Base-by-base conservation (phyloP, 768 basidiomycete species). In the Mycena sanguinolenta region DNA sequence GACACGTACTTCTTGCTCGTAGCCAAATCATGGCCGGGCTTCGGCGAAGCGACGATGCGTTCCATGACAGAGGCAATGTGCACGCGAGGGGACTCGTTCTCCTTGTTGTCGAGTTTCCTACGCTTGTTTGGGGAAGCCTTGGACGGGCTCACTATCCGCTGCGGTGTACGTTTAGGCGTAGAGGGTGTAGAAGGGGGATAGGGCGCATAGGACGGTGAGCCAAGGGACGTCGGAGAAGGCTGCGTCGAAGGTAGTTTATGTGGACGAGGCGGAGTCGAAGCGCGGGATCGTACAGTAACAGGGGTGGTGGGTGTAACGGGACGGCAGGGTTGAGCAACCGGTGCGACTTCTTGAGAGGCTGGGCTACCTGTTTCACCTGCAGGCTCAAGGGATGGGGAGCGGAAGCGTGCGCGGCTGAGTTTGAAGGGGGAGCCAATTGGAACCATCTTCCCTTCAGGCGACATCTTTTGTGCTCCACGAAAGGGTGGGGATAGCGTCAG, bases 11-110 rank as follows among this genome's bases (percentile, higher is more conserved):
- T 82, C 77, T 90, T 90, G 70, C 87, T 76, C 59, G 75, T 71
- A 32, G 73, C 77, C 44, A 73, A 68, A 6, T 70, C 64, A 23
- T 65, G 46, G 25, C 46, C 57, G 23, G 65, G 44, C 50, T 36
- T 63, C 49, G 85, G 83, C 6, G 83, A 82, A n/a, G 77, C 71
- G 1, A 81, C 83, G 55, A 88, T 83, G 34, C 86, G 84, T 66
- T 91, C 89, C 34, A 81, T 70, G 25, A 87, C 81, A 42, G 86
- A 80, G 1, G 82, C 65, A 55, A 81, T 77, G 32, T 75, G 66
- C 12, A 74, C 73, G 6, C 78, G 70, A 38, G 88, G 89, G 0
- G 86, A 86, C 36, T 78, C 67, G 74, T 93, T 93, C 76, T 94
- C 92, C 79, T 93, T 93, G 77, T 91, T 73, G 19, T 75, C 78